Evolutionary conservation across 2,329 filamentous ascomycete species (phyloP).

Genomic region (Cladorrhinum sp.): DNA sequence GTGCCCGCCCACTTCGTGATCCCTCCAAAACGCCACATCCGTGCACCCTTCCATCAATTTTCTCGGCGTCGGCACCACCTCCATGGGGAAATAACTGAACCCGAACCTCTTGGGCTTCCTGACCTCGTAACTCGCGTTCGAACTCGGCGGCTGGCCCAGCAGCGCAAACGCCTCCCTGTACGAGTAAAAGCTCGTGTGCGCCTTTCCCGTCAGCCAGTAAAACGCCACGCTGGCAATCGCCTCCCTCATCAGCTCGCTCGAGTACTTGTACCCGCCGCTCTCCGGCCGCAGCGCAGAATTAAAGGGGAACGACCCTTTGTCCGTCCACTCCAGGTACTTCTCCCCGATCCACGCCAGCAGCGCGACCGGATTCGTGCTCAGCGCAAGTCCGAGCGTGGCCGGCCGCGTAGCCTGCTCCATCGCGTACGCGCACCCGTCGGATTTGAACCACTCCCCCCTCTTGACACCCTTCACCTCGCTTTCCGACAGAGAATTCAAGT

Average conservation of each 20-base stretch:
- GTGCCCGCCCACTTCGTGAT: not conserved
- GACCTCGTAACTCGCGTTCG: slow-evolving; percentile 21
- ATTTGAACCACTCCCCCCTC: slow-evolving; percentile 38
- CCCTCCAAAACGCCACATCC: slow-evolving; percentile 3
- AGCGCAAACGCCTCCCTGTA: slow-evolving; percentile 38
- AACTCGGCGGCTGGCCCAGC: slow-evolving; percentile 31
- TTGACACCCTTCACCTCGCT: slow-evolving; percentile 38
- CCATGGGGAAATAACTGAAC: slow-evolving; percentile 43
- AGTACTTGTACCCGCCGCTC: slow-evolving; percentile 5
- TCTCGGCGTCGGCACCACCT: slow-evolving; percentile 30
- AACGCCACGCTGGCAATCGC: slow-evolving; percentile 50
- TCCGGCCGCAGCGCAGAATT: not conserved
- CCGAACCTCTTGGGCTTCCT: slow-evolving; percentile 42
- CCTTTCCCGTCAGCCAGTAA: slow-evolving; percentile 55
- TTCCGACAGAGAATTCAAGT: slow-evolving; percentile 21
- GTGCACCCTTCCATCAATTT: slow-evolving; percentile 1
- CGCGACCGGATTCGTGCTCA: slow-evolving; percentile 53
- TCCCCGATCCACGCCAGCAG: slow-evolving; percentile 58
- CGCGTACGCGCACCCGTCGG: slow-evolving; percentile 47
- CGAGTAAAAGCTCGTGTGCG: slow-evolving; percentile 47
- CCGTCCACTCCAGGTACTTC: slow-evolving; percentile 54
- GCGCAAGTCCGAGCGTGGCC: slow-evolving; percentile 53
- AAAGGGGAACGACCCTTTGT: slow-evolving; percentile 31
- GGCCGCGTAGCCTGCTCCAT: slow-evolving; percentile 53
- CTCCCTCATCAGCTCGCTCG: slow-evolving; percentile 32